phyloP scores from a whole-genome alignment of 106 monocot genomes.

The Hemerocallis citrina region DNA sequence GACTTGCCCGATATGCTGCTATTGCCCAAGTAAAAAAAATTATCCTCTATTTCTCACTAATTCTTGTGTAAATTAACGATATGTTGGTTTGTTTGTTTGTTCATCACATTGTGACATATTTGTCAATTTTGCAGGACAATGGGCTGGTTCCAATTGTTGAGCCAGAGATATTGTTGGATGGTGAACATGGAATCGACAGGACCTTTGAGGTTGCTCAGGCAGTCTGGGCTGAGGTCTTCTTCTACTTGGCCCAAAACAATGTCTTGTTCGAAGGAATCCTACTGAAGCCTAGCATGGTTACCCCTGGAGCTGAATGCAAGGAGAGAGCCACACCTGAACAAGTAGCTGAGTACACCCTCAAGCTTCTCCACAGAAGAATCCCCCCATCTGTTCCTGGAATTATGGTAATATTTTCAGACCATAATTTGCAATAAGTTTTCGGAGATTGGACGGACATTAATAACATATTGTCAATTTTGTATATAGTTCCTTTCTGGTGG shows the following conservation, averaged over 20 bases:
- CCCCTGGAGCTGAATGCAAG: slow-evolving; percentile 69
- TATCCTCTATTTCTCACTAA: neutral
- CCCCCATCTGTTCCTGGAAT: slow-evolving; percentile 75
- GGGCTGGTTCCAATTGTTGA: slow-evolving; percentile 75
- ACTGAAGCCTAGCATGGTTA: slow-evolving; percentile 82
- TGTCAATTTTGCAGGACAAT: slow-evolving; percentile 64
- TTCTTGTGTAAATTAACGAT: neutral
- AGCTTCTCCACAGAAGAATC: slow-evolving; percentile 64
- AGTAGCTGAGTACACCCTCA: slow-evolving; percentile 58
- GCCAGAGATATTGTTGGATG: slow-evolving; percentile 73
- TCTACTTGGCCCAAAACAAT: slow-evolving; percentile 70
- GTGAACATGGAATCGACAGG: slow-evolving; percentile 71
- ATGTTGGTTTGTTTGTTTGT: neutral
- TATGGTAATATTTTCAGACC: slow-evolving; percentile 27
- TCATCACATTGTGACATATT: neutral
- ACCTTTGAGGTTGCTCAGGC: slow-evolving; percentile 63
- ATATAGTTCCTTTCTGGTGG: slow-evolving; percentile 71
- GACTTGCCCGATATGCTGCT: slow-evolving; percentile 56
- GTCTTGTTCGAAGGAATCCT: slow-evolving; percentile 75
- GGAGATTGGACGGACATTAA: too few species aligned
- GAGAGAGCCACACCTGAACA: slow-evolving; percentile 54
- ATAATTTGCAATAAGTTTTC: neutral
- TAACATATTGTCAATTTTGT: neutral
- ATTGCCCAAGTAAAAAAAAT: slow-evolving; percentile 36
- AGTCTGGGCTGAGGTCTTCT: slow-evolving; percentile 83